Conservation (phyloP, 2,329 filamentous ascomycete genomes). For the Sarocladiaceae sp. region DNA sequence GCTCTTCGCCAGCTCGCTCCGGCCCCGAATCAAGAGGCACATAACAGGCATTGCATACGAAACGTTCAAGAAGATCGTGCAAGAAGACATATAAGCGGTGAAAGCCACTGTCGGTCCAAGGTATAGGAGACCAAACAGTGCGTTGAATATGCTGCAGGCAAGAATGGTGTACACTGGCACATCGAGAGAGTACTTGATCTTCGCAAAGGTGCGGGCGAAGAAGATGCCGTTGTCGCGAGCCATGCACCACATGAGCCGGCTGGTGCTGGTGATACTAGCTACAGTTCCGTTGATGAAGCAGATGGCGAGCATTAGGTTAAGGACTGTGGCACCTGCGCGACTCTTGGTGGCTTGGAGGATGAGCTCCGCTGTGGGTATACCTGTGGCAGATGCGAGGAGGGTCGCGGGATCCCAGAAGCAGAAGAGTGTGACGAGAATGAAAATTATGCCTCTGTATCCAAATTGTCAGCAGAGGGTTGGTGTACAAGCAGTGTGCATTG, state of each 20-base stretch:
- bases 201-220: conserved; percentile 29
- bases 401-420: conserved; percentile 32
- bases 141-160: conserved; percentile 36
- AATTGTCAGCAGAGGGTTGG: background rate
- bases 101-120: conserved; percentile 42
- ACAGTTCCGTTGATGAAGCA: conserved; percentile 43
- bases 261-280: conserved; percentile 38
- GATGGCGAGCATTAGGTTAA: conserved; percentile 35
- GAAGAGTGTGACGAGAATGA: conserved; percentile 31
- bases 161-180: conserved; percentile 38
- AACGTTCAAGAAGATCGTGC: conserved; percentile 41
- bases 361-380: conserved; percentile 42
- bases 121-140: conserved; percentile 41
- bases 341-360: conserved; percentile 37
- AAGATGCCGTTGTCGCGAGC: conserved; percentile 38
- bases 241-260: conserved; percentile 39
- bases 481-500: background rate
- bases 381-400: conserved; percentile 31
- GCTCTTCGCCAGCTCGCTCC: conserved; percentile 23
- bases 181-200: conserved; percentile 31
- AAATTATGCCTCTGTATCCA: background rate
- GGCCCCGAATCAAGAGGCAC: conserved; percentile 30
- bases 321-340: conserved; percentile 32
- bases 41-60: conserved; percentile 40
- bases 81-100: conserved; percentile 39